Evolutionary conservation across 129 eudicot species (phyloP), one percentile per base, ranked within the genome.

Genomic region (Artemisia argyi): DNA sequence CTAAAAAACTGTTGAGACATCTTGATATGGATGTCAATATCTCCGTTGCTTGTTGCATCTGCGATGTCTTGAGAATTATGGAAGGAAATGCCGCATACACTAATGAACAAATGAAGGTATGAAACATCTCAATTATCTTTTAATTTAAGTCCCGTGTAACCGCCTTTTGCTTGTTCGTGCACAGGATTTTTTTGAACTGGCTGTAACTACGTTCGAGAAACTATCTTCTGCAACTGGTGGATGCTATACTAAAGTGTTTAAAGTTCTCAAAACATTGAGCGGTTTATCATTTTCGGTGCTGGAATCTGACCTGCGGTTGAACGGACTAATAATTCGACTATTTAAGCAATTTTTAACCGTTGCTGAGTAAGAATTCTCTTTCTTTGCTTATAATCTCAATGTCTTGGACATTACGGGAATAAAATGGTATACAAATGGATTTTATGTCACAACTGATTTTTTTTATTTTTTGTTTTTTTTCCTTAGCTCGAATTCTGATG

Each of bases 301-400:
- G 78, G 76, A 82, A 78, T 72, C 64, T 7, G n/a, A 22, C 39
- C 39, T 79, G 86, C 80, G 79, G 83, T 73, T 82, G 17, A 76
- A 82, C 61, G 55, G 44, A 6, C 65, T 85, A 62, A 44, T 81
- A 2, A 56, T 78, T 70, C 28, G 72, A 61, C 66, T 85, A 76
- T 85, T 85, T 61, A 68, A 73, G 48, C 80, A 69, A 62, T 82
- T 85, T 52, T 26, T 78, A 42, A 76, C 71, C 1, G 59, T 47
- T 50, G 73, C 74, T 22, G 77, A 81, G 90, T 85, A 80, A 79
- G 77, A 32, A 10, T 4, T 26, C 39, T 75, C 60, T 19, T 12
- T 35, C 44, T 35, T 50, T 51, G 15, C 3, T 59, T 46, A 12
- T 35, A 35, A 30, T 30, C 35, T 30, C 44, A 35, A 7, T 35